Evolutionary conservation across 305 asterid genomes (phyloP), one percentile per base, ranked within the genome.

Genomic region (Fraxinus dipetala): DNA sequence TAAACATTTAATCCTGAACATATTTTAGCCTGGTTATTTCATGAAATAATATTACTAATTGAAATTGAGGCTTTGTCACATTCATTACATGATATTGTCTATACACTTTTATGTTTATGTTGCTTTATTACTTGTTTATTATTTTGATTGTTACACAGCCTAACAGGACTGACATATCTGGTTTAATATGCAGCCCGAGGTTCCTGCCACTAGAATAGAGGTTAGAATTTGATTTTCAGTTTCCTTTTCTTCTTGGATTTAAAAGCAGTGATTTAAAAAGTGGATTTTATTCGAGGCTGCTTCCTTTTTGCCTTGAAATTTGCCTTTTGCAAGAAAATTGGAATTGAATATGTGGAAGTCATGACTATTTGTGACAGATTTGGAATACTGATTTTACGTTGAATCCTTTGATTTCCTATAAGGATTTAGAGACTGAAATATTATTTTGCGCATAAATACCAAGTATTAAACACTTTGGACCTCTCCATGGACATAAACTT

Each of bases 191-290:
- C 97, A 93, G 98, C 85, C 77, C 56, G 78, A 77, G 81, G 89
- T 84, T 85, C 89, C 91, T 2, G 80, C 92, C 65, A 84, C 84
- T 45, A 91, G 43, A 67, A 78, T 89, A n/a, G 92, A 92, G 99
- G 99, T 95, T 48, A 88, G 94, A 79, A 63, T 85, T 82, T 76
- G 5, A 13, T 74, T 45, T 34, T 61, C 79, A 65, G 35, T 75
- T 82, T 59, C 76, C 75, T 80, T 81, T 75, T 28, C 76, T 76
- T 67, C 22, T 78, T 63, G 38, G 9, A 75, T 76, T 43, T 51
- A 40, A 70, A 82, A 26, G 31, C 43, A 67, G 32, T 18, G 34
- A 61, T 61, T 85, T 72, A 20, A 32, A 31, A 35, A 63, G 6
- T 63, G 34, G 6, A 63, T 63, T 22, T 63, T 24, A 63, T 63